A percentile compares a stretch with the other conserved stretches of the same genome.
Evolutionary conservation across 1,284 basidiomycete species (phyloP).

Genomic region (Ganoderma resinaceum): DNA sequence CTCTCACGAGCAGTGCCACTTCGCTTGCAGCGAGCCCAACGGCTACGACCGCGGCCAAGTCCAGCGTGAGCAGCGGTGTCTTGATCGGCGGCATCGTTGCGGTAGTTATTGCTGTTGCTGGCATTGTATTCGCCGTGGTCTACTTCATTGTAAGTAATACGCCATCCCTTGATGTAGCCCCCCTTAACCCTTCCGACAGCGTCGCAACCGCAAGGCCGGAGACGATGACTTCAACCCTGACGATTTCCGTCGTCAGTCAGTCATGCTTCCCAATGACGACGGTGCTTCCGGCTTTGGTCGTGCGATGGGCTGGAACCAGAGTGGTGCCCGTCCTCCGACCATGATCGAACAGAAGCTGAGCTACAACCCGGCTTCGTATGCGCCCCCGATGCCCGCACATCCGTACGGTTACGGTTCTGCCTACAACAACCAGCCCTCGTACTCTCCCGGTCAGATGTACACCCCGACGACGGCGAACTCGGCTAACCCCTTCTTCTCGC

Average conservation of each 20-base stretch:
- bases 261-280: constrained; percentile 57
- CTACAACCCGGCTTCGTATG: constrained; percentile 21
- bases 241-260: constrained; percentile 66
- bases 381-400: constrained; percentile 21
- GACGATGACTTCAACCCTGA: constrained; percentile 56
- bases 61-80: constrained; percentile 32
- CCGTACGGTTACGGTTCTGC: constrained; percentile 34
- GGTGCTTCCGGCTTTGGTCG: constrained; percentile 23
- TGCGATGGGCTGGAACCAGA: constrained; percentile 25
- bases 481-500: constrained; percentile 44
- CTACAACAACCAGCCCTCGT: constrained; percentile 36
- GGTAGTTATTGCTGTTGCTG: constrained; percentile 54
- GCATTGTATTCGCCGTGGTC: constrained; percentile 53
- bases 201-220: constrained; percentile 49
- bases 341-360: constrained; percentile 46
- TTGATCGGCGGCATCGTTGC: constrained; percentile 63
- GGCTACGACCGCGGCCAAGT: constrained; percentile 5
- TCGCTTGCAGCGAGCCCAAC: constrained; percentile 11
- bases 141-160: constrained; percentile 60
- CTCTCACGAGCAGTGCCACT: background rate
- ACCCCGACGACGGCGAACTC: constrained; percentile 34
- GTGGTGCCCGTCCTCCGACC: constrained; percentile 33
- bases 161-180: background rate
- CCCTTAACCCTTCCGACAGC: constrained; percentile 38
- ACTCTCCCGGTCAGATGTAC: constrained; percentile 33